A percentile compares a stretch with the other conserved stretches of the same genome.
These are phyloP conservation scores for Fusarium sublunatum DNA, from an alignment of 2,329 filamentous ascomycete genomes.

Conservation along the genomic window DNA sequence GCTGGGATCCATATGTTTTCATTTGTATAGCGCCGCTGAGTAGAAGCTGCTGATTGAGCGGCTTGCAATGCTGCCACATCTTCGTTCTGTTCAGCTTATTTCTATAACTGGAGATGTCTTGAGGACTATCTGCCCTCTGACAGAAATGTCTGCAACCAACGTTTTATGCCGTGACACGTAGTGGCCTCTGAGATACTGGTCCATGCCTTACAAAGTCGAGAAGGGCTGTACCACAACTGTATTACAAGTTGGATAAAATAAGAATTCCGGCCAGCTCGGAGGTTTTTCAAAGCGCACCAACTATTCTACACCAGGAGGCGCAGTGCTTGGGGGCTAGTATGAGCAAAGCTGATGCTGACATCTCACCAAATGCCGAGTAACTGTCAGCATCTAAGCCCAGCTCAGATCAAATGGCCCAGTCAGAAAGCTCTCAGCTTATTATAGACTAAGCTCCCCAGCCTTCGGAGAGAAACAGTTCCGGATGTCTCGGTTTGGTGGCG, in stretches of 20 bases:
- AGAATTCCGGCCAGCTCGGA: conserved; percentile 5
- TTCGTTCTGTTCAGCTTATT: neutral
- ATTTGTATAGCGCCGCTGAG: too few species aligned
- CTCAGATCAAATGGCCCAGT: conserved; percentile 5
- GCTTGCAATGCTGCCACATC: neutral
- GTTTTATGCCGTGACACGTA: neutral
- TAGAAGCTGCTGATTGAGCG: neutral
- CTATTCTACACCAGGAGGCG: conserved; percentile 11
- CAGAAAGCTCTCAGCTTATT: neutral
- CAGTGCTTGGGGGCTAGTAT: conserved; percentile 33
- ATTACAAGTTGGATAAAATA: conserved; percentile 14
- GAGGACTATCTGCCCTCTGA: neutral
- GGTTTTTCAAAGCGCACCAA: neutral
- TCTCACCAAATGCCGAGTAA: conserved; percentile 7
- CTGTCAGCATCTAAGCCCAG: conserved; percentile 33
- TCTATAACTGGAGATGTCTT: neutral
- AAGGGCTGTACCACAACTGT: neutral
- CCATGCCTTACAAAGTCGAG: neutral
- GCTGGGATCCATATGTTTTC: too few species aligned
- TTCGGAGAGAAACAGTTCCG: conserved; percentile 27
- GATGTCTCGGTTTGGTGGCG: neutral
- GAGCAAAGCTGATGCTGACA: conserved; percentile 34
- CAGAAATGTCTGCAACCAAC: neutral
- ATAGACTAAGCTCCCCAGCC: neutral
- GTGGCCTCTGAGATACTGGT: neutral